Evolutionary conservation across 2,329 filamentous ascomycete genomes (phyloP), one percentile per base, ranked within the genome.

Genomic region (Fusarium liriodendri): DNA sequence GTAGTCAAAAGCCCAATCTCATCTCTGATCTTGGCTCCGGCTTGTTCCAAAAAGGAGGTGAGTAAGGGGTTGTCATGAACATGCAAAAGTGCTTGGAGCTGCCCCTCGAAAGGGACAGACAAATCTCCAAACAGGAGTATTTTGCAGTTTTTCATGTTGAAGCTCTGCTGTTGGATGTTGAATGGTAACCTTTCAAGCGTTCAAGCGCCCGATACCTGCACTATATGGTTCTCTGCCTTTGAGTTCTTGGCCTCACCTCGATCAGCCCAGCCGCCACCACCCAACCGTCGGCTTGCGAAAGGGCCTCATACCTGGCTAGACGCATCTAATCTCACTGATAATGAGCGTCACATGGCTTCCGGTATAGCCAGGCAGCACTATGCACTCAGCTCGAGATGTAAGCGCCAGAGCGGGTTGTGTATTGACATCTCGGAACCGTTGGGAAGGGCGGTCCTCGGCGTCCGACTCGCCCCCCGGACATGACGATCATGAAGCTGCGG

Each of bases 71-170:
- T 79, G 27, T 78, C 72, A 8, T 65, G 72, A 18, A 76, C 47
- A 38, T 77, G 72, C 10, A 80, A 67, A 2, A 80, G 71, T 1
- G 38, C 38, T 16, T 65, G 60, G 22, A 80, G 71, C 11, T 76
- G 71, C 9, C 66, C 71, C 37, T 76, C 73, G 32, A 77, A 80
- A 20, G 63, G 62, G 22, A 64, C 64, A 20, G 77, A 75, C 40
- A 79, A 52, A 32, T 80, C 78, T 11, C 78, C 78, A 57, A 80
- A 78, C 14, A 79, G 35, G 32, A 76, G 63, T 11, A 76, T 32
- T 45, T 64, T 67, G 50, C 62, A 54, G 29, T 60, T 64, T 20
- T 45, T 27, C 71, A 73, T 75, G 16, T 62, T 54, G 22, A n/a
- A 57, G 29, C 27, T 55, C 11, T 47, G 18, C 18, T 37, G 33